Percentiles rank a stretch among this genome's conserved stretches.
phyloP scores from a whole-genome alignment of 305 asterid genomes.

The Fraxinus sp. region DNA sequence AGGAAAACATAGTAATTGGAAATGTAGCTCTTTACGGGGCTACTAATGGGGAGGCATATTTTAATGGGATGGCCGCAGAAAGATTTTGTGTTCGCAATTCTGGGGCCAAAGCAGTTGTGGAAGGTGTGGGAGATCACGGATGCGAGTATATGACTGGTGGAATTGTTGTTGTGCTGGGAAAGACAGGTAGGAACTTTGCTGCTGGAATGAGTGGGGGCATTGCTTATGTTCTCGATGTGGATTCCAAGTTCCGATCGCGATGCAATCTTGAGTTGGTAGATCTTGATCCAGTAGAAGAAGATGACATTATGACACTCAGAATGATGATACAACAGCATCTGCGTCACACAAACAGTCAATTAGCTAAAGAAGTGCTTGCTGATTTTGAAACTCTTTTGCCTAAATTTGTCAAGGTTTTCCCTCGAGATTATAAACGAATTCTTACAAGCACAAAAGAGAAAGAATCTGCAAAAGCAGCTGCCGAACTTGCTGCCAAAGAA shows the following conservation, averaged over 20 bases:
- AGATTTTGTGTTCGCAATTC: slow-evolving; percentile 97
- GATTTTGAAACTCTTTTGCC: slow-evolving; percentile 74
- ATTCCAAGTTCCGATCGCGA: slow-evolving; percentile 60
- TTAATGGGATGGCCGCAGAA: slow-evolving; percentile 99
- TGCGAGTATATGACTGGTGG: slow-evolving; percentile 99
- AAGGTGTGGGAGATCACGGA: slow-evolving; percentile 99
- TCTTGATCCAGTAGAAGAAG: slow-evolving; percentile 91
- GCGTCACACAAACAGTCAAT: slow-evolving; percentile 82
- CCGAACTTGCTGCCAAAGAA: slow-evolving; percentile 51
- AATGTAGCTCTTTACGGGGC: slow-evolving; percentile 98
- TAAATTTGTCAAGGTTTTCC: slow-evolving; percentile 86
- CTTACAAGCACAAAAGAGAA: slow-evolving; percentile 64
- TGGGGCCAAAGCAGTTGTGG: slow-evolving; percentile 95
- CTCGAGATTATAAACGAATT: slow-evolving; percentile 83
- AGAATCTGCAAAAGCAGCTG: slow-evolving; percentile 45
- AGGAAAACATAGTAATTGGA: slow-evolving; percentile 94
- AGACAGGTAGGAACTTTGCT: slow-evolving; percentile 94
- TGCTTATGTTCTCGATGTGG: slow-evolving; percentile 83
- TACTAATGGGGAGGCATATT: slow-evolving; percentile 91
- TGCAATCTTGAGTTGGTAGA: slow-evolving; percentile 94
- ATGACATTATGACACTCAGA: slow-evolving; percentile 69
- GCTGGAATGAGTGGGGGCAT: slow-evolving; percentile 99
- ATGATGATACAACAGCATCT: slow-evolving; percentile 99
- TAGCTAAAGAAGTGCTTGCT: slow-evolving; percentile 85
- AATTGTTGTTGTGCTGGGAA: slow-evolving; percentile 81